phyloP scores from a whole-genome alignment of 2,329 filamentous ascomycete species.

The Dothiorella sarmentorum region DNA sequence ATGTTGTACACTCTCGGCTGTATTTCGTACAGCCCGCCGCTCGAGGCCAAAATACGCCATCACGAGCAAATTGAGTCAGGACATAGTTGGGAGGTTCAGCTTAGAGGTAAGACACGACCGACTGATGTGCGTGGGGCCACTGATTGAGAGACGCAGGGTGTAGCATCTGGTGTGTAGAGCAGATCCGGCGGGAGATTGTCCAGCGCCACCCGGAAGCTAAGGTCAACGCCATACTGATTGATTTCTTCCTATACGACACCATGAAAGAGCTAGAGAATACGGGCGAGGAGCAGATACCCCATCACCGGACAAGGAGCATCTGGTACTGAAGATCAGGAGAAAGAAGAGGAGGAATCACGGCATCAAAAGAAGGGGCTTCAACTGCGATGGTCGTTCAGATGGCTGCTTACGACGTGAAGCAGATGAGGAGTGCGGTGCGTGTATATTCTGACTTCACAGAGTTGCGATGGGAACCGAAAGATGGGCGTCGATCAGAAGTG shows the following conservation, averaged over 20 bases:
- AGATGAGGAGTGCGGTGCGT: no score
- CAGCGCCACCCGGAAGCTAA: conserved; percentile 64
- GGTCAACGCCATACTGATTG: conserved; percentile 86
- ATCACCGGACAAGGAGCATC: conserved; percentile 88
- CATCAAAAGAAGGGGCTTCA: no score
- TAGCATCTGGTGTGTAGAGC: conserved; percentile 93
- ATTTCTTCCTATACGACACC: conserved; percentile 95
- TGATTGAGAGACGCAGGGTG: conserved; percentile 54
- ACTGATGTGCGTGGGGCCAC: not conserved
- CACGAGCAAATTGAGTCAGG: conserved; percentile 67
- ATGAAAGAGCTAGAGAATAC: conserved; percentile 76
- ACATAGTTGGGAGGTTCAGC: conserved; percentile 76
- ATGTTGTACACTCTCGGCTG: conserved; percentile 54
- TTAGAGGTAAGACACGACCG: conserved; percentile 62
- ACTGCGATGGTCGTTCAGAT: no score
- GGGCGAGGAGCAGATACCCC: conserved; percentile 60
- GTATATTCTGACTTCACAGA: no score
- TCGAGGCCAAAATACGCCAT: conserved; percentile 67
- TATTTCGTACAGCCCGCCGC: conserved; percentile 75
- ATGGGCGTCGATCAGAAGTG: not conserved
- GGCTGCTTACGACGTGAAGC: conserved; percentile 3
- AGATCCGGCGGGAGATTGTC: conserved; percentile 78
- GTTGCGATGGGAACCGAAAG: no score
- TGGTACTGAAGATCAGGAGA: conserved; percentile 71
- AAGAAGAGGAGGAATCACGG: not conserved